Evolutionary conservation across 805 yeast genomes (phyloP).

Genomic region (Teunomyces atbi): DNA sequence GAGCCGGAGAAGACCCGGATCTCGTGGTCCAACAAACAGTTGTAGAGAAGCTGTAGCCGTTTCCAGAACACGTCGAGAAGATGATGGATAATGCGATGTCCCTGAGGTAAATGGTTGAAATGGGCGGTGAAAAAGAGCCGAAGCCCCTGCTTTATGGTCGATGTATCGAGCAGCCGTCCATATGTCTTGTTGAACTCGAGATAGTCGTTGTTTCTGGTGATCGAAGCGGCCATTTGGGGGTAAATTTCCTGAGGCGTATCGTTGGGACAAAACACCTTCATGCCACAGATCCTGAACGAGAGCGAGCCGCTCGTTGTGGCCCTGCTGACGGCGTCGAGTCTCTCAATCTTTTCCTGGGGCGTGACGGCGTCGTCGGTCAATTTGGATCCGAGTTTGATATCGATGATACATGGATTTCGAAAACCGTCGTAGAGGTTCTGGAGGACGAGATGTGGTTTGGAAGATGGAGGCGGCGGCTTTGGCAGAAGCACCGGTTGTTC

Average conservation of each 20-base stretch:
- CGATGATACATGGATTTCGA: conserved; percentile 68
- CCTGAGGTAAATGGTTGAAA: conserved; percentile 31
- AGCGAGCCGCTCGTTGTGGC: conserved; percentile 80
- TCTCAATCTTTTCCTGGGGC: conserved; percentile 51
- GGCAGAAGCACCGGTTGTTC: neutral
- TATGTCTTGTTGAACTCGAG: conserved; percentile 59
- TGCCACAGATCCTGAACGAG: conserved; percentile 82
- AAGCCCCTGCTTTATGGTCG: conserved; percentile 47
- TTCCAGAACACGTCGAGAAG: conserved; percentile 47
- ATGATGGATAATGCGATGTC: conserved; percentile 24
- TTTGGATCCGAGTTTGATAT: conserved; percentile 74
- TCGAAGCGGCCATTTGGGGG: conserved; percentile 9
- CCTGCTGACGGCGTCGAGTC: conserved; percentile 63
- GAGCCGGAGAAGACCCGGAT: conserved; percentile 70
- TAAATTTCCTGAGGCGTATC: conserved; percentile 5
- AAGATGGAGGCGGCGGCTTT: neutral
- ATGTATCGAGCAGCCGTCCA: conserved; percentile 59
- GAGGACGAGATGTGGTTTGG: conserved; percentile 54
- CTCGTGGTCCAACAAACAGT: conserved; percentile 61
- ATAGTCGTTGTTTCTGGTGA: conserved; percentile 36
- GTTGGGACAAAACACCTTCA: conserved; percentile 50
- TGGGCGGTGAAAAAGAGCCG: conserved; percentile 45
- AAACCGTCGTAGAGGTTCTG: conserved; percentile 67
- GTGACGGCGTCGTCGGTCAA: conserved; percentile 64
- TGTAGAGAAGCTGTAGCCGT: conserved; percentile 65